Base-by-base conservation (phyloP, 768 basidiomycete genomes). In the Rossbeevera mucosa region DNA sequence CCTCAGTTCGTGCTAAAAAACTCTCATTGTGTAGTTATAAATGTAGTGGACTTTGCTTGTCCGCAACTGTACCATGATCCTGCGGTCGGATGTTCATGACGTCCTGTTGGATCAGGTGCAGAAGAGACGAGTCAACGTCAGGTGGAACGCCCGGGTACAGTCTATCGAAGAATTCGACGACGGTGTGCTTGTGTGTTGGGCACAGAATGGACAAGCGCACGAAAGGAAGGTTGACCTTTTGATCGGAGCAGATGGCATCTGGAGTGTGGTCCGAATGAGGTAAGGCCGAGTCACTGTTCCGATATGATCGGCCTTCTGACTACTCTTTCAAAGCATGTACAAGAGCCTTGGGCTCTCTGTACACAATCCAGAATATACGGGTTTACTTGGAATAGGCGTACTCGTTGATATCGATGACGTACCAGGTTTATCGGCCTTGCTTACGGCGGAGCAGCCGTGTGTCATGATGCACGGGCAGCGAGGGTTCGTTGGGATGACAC, bases 191-290 rank as follows among this genome's bases (percentile, higher is more conserved):
- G 67, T 69, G 20, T 54, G 52, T 52, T 68, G 66, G 66, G 14
- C 25, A 12, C 58, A 67, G 54, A 44, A 51, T 7, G 65, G 57
- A 33, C 24, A 44, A 16, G 7, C 13, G 12, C 50, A 65, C 36
- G 54, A 65, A 48, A 63, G 52, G 54, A 63, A 59, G 54, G 66
- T 51, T n/a, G 68, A 69, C 50, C 64, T 68, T 14, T 47, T 68
- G 38, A 53, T 67, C 18, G 67, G 66, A 31, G 67, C 66, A 29
- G 67, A 69, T 24, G 64, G 65, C 4, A 65, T 69, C 16, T 70
- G 67, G 68, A 66, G 67, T 25, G 55, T 44, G 8, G 66, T 62
- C 16, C 60, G 64, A 33, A 43, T 60, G 24, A 66, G 55, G 66
- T 64, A 51, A 51, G 13, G 18, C 24, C 24, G 7, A 22, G 5